These are phyloP conservation scores for Scalesia atractyloides DNA, from an alignment of 129 eudicot species.

Conservation along the genomic window DNA sequence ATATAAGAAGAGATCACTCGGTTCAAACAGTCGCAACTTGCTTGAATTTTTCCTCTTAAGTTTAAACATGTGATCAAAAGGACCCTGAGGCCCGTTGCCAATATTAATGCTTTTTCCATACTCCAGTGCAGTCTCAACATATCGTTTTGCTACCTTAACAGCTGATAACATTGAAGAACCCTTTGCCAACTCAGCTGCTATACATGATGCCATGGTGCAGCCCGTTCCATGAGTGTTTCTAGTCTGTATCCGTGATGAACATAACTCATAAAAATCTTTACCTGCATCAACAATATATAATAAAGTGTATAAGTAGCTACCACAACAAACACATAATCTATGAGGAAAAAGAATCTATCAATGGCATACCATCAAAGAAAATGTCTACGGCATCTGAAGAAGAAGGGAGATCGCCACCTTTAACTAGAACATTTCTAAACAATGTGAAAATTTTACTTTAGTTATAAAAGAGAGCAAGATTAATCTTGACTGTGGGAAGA, in stretches of 20 bases:
- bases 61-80: conserved; percentile 77
- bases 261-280: conserved; percentile 68
- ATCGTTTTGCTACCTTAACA: conserved; percentile 83
- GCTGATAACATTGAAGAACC: conserved; percentile 81
- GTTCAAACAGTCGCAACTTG: conserved; percentile 48
- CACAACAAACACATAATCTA: background rate
- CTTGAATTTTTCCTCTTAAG: conserved; percentile 52
- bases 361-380: conserved; percentile 69
- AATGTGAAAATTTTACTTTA: conserved; percentile 2
- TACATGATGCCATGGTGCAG: conserved; percentile 90
- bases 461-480: conserved; percentile 3
- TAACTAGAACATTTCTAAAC: conserved; percentile 83
- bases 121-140: conserved; percentile 67
- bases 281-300: conserved; percentile 40
- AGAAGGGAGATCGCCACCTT: conserved; percentile 91
- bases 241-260: conserved; percentile 64
- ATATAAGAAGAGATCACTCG: conserved; percentile 70
- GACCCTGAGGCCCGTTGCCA: conserved; percentile 88
- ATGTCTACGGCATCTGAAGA: conserved; percentile 85
- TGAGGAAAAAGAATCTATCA: background rate
- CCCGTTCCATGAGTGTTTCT: conserved; percentile 94
- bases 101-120: conserved; percentile 72
- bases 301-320: background rate
- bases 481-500: conserved; percentile 3
- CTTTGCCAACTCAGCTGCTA: conserved; percentile 96